Evolutionary conservation across 306 rosid genomes (phyloP).

Genomic region (Glycine latifolia): DNA sequence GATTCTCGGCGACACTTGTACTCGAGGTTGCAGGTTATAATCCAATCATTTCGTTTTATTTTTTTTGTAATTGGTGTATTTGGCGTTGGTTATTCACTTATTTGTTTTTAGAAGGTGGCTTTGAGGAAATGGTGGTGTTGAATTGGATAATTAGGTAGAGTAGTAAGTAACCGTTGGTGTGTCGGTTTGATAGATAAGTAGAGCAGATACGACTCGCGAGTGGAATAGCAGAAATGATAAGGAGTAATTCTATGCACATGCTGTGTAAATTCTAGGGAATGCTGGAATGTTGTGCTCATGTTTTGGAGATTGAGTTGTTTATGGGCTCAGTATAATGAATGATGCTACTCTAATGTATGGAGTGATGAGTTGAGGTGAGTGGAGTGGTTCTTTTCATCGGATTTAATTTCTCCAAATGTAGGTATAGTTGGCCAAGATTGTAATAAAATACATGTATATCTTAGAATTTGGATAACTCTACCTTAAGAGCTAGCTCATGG

Average conservation of each 20-base stretch:
- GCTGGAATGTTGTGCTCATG: background rate
- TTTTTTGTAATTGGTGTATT: background rate
- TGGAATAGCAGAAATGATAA: background rate
- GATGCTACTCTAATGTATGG: conserved; percentile 18
- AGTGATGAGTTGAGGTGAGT: conserved; percentile 9
- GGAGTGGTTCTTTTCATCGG: background rate
- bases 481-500: background rate
- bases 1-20: conserved; percentile 98
- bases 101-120: no score
- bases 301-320: conserved; percentile 22
- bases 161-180: background rate
- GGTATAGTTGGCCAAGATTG: background rate
- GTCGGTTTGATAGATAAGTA: background rate
- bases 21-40: conserved; percentile 96
- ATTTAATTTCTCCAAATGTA: background rate
- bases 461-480: background rate
- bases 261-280: background rate
- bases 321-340: conserved; percentile 13
- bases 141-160: background rate
- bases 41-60: background rate
- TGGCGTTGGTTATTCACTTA: background rate
- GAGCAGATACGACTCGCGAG: background rate
- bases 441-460: background rate
- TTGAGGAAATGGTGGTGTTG: conserved; percentile 10
- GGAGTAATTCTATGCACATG: background rate